Conservation (phyloP, 2,329 filamentous ascomycete genomes). For the Tolypocladium tundrense region DNA sequence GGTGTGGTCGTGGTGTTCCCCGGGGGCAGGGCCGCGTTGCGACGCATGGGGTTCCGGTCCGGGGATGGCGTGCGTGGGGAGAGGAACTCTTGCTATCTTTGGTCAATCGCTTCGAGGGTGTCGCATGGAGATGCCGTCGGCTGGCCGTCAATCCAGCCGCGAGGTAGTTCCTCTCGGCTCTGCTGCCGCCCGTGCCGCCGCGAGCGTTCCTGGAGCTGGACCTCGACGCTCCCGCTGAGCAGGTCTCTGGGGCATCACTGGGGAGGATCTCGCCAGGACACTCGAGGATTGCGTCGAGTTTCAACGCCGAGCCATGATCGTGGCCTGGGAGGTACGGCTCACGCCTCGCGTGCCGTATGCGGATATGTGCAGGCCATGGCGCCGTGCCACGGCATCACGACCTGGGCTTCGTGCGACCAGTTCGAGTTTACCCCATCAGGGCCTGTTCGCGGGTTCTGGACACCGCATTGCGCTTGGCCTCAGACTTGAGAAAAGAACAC, state of each 20-base stretch:
- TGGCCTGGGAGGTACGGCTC: background rate
- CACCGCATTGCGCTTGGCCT: background rate
- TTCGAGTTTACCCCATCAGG: background rate
- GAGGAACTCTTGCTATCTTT: background rate
- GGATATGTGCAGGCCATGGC: background rate
- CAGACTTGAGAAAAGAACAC: background rate
- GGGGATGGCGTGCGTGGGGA: background rate
- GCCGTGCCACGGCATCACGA: background rate
- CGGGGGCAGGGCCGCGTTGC: background rate
- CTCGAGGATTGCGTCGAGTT: too few relatives aligned
- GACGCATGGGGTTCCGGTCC: background rate
- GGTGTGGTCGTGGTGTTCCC: background rate
- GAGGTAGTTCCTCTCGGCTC: background rate
- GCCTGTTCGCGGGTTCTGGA: background rate
- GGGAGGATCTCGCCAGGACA: background rate
- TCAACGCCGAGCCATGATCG: background rate
- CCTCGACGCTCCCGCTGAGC: background rate
- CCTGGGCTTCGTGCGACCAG: background rate
- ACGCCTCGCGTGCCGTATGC: background rate
- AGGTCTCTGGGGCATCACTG: background rate
- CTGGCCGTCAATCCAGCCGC: background rate
- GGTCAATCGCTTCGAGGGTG: constrained; percentile 1
- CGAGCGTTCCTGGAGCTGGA: background rate
- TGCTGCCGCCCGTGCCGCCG: background rate
- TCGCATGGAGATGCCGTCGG: background rate